Conservation (phyloP, 2,329 filamentous ascomycete species). For the Teratosphaeriaceae sp. region DNA sequence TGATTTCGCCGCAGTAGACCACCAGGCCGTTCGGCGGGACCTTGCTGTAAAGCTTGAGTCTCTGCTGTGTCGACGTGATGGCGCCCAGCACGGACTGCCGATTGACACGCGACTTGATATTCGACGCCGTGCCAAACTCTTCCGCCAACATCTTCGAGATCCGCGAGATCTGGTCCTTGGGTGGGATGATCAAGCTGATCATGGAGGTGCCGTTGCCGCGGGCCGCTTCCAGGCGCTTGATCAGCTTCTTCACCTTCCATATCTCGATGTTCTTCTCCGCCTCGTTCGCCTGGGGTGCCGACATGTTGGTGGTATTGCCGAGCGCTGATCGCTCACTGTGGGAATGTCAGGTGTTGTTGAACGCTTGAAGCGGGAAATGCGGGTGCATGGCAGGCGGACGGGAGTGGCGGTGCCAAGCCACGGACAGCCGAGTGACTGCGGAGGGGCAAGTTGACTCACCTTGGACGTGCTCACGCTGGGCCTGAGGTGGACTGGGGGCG, state of each 20-base stretch:
- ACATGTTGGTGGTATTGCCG: constrained; percentile 56
- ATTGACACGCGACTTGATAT: constrained; percentile 99
- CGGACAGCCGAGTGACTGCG: no score
- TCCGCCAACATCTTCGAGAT: constrained; percentile 99
- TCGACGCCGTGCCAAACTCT: constrained; percentile 81
- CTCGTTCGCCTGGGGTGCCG: constrained; percentile 74
- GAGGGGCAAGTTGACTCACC: no score
- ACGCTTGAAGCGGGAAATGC: background rate
- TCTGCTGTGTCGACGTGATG: constrained; percentile 98
- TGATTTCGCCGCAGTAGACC: constrained; percentile 99
- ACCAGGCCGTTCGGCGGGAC: constrained; percentile 96
- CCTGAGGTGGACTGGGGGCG: no score
- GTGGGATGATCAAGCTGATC: constrained; percentile 98
- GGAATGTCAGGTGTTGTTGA: background rate
- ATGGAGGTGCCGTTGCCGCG: constrained; percentile 98
- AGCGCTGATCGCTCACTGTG: constrained; percentile 1
- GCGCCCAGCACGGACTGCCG: constrained; percentile 95
- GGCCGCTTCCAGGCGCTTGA: constrained; percentile 95
- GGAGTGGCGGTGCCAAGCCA: no score
- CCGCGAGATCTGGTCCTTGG: constrained; percentile 95
- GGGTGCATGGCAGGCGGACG: no score
- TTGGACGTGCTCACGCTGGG: no score
- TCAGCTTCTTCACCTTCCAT: constrained; percentile 99
- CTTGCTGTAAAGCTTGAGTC: constrained; percentile 98
- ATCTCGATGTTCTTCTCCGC: constrained; percentile 95